These are phyloP conservation scores for Rhodamnia rubescens DNA, from an alignment of 345 rosid genomes.

Conservation along the genomic window DNA sequence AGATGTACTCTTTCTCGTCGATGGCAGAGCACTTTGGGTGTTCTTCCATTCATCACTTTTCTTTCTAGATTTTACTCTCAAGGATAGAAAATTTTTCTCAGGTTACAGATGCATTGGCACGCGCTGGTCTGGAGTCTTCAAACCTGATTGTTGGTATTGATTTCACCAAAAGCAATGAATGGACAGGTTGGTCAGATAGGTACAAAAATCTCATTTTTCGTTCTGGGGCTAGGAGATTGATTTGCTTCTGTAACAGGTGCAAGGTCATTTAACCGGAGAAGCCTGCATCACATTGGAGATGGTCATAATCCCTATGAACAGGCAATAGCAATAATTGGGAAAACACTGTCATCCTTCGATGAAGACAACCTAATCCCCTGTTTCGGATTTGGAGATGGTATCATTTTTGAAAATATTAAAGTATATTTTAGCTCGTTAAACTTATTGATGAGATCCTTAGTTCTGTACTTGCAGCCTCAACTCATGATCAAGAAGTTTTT, in stretches of 20 bases:
- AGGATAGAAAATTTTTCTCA: constrained; percentile 1
- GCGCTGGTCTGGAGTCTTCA: constrained; percentile 66
- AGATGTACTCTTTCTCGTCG: too few species aligned
- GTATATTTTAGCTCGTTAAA: background rate
- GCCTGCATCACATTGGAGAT: constrained; percentile 1
- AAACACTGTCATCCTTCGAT: constrained; percentile 26
- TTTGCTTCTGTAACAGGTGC: background rate
- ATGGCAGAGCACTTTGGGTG: background rate
- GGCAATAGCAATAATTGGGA: constrained; percentile 1
- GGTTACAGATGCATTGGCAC: constrained; percentile 57
- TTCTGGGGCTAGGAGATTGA: background rate
- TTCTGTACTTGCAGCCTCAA: constrained; percentile 25
- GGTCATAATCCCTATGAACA: background rate
- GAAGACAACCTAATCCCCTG: constrained; percentile 44
- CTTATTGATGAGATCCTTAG: background rate
- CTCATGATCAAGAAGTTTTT: constrained; percentile 45
- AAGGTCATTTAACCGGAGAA: background rate
- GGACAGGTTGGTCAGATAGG: constrained; percentile 45
- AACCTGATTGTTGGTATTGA: constrained; percentile 79
- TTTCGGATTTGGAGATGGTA: constrained; percentile 49
- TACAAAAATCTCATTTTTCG: background rate
- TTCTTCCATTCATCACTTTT: background rate
- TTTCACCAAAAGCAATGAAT: constrained; percentile 79
- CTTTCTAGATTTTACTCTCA: background rate
- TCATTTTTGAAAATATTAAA: background rate